Evolutionary conservation across 306 rosid genomes (phyloP).

Genomic region (Vigna radiata): DNA sequence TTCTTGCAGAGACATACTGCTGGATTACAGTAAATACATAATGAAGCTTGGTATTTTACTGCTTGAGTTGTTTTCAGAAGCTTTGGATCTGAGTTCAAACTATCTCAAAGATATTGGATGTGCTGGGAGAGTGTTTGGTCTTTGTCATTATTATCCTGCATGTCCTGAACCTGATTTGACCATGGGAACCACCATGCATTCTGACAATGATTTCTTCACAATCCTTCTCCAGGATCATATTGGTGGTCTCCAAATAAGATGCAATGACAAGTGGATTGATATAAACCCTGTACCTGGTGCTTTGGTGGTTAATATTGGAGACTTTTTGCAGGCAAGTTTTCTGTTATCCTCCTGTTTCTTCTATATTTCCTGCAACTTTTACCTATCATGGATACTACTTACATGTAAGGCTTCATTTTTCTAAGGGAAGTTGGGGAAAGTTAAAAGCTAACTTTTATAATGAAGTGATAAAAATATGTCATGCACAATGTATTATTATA

Average conservation of each 20-base stretch:
- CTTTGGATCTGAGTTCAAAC: slow-evolving; percentile 43
- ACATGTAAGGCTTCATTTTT: not conserved
- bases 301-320: slow-evolving; percentile 45
- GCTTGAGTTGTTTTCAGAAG: slow-evolving; percentile 46
- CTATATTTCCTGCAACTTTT: not conserved
- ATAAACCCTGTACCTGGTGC: slow-evolving; percentile 40
- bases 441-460: too few relatives aligned
- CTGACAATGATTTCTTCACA: slow-evolving; percentile 46
- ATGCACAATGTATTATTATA: not conserved
- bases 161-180: slow-evolving; percentile 51
- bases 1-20: slow-evolving; percentile 44
- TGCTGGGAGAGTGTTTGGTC: slow-evolving; percentile 19
- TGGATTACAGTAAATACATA: slow-evolving; percentile 44
- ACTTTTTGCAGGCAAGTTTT: slow-evolving; percentile 50
- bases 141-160: slow-evolving; percentile 48
- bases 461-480: not conserved
- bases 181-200: slow-evolving; percentile 37
- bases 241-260: slow-evolving; percentile 48
- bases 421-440: not conserved
- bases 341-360: not conserved
- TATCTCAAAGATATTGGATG: slow-evolving; percentile 42
- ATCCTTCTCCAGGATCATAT: slow-evolving; percentile 51
- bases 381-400: not conserved
- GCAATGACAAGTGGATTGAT: slow-evolving; percentile 42
- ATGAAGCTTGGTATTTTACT: slow-evolving; percentile 37